Percentiles rank a stretch among this genome's conserved stretches.
Evolutionary conservation across 2,329 filamentous ascomycete species (phyloP).

Genomic region (Colletotrichum musicola): DNA sequence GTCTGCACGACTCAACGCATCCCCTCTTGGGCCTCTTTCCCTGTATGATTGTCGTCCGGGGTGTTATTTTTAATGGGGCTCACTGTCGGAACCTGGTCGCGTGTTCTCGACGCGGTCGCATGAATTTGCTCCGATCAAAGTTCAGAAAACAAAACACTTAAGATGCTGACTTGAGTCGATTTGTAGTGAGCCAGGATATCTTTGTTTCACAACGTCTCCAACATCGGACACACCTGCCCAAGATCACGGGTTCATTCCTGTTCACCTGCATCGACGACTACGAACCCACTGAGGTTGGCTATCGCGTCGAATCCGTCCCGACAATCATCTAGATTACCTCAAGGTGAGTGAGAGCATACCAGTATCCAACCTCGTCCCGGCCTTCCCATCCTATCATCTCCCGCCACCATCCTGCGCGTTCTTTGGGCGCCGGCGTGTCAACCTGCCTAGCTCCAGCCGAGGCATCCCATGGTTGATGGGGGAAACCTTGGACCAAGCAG

Average conservation of each 20-base stretch:
- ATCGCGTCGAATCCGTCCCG: constrained; percentile 8
- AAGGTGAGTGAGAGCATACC: constrained; percentile 19
- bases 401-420: not conserved
- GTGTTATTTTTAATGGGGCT: constrained; percentile 26
- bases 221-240: constrained; percentile 36
- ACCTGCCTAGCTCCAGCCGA: constrained; percentile 1
- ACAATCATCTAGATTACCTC: not conserved
- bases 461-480: constrained; percentile 10
- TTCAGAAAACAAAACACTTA: constrained; percentile 40
- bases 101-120: constrained; percentile 38
- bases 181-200: constrained; percentile 37
- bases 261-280: constrained; percentile 10
- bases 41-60: constrained; percentile 36
- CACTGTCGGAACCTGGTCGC: constrained; percentile 33
- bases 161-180: constrained; percentile 39
- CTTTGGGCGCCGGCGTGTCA: not conserved
- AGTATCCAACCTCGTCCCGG: constrained; percentile 10
- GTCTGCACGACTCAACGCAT: constrained; percentile 37
- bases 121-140: constrained; percentile 39
- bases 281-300: constrained; percentile 7
- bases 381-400: not conserved
- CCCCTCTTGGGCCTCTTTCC: constrained; percentile 22
- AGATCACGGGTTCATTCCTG: constrained; percentile 26
- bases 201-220: constrained; percentile 36
- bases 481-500: not conserved